These are phyloP conservation scores for Melaleuca alternifolia DNA, from an alignment of 345 rosid species.

Conservation along the genomic window DNA sequence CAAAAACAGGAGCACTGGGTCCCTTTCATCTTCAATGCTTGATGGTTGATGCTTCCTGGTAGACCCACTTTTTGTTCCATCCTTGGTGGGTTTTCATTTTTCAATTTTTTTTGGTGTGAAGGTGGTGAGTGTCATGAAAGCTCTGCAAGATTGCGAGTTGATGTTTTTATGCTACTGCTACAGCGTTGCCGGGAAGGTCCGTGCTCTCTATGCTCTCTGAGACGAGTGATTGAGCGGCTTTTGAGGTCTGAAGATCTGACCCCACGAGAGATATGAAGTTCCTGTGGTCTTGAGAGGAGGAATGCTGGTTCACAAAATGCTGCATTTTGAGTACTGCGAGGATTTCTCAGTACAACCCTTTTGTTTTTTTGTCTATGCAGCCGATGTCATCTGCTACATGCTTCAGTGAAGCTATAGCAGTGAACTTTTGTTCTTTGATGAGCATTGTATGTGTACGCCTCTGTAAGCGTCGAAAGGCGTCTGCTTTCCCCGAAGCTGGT, in stretches of 20 bases:
- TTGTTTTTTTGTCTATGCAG: not conserved
- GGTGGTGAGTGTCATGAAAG: not conserved
- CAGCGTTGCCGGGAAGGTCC: not conserved
- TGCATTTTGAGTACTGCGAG: not conserved
- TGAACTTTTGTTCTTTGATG: not conserved
- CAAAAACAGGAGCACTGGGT: not conserved
- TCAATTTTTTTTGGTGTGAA: not conserved
- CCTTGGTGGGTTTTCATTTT: not conserved
- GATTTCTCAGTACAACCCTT: not conserved
- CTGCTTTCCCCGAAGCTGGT: not conserved
- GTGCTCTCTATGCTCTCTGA: not conserved
- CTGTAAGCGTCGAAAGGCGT: not conserved
- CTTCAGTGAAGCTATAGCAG: not conserved
- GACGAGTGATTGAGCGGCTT: not conserved
- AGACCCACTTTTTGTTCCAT: not conserved
- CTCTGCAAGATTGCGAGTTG: not conserved
- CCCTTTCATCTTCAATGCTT: not conserved
- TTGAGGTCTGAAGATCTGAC: not conserved
- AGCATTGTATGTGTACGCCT: not conserved
- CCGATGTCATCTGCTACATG: not conserved
- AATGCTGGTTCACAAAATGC: not conserved
- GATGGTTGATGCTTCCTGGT: not conserved
- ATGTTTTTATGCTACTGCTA: not conserved
- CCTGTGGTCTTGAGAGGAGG: not conserved
- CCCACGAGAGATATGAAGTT: not conserved